phyloP scores from a whole-genome alignment of 108 stramenopile species.

The Schizochytrium sp. region DNA sequence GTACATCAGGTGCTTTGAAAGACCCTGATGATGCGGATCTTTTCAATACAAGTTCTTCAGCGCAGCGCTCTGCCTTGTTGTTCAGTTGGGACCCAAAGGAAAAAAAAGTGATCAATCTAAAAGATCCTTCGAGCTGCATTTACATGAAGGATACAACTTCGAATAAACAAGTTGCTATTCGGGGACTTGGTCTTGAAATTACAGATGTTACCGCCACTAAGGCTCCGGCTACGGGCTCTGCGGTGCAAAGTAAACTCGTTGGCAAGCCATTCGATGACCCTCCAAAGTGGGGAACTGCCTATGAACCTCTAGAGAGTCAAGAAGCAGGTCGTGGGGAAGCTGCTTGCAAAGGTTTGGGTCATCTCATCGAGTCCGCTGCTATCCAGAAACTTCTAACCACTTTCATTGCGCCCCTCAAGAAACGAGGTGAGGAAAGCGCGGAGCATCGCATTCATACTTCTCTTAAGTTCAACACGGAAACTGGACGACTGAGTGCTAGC shows the following conservation, averaged over 20 bases:
- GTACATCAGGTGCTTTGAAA: not conserved
- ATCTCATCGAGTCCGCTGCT: slow-evolving; percentile 87
- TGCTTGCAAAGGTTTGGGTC: slow-evolving; percentile 90
- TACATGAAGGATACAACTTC: not conserved
- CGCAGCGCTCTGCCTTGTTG: slow-evolving; percentile 1
- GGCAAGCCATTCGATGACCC: slow-evolving; percentile 87
- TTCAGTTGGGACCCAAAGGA: not conserved
- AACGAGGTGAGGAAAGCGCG: slow-evolving; percentile 82
- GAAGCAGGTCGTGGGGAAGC: slow-evolving; percentile 80
- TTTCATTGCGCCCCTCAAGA: slow-evolving; percentile 83
- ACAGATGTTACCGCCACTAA: slow-evolving; percentile 78
- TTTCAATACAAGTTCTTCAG: slow-evolving; percentile 85
- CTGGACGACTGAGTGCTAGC: slow-evolving; percentile 93
- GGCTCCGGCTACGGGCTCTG: slow-evolving; percentile 88
- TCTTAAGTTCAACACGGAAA: slow-evolving; percentile 98
- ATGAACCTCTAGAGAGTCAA: slow-evolving; percentile 85
- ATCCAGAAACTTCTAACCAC: slow-evolving; percentile 97
- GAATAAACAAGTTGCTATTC: not conserved
- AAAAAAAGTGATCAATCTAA: not conserved
- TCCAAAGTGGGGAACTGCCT: slow-evolving; percentile 89
- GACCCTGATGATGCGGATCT: slow-evolving; percentile 78
- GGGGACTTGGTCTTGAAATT: not conserved
- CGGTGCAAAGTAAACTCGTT: slow-evolving; percentile 85
- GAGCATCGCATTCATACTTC: slow-evolving; percentile 93
- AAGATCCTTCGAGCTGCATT: not conserved